Conservation (phyloP, 2,329 filamentous ascomycete genomes). For the Hymenoscyphus occultus region DNA sequence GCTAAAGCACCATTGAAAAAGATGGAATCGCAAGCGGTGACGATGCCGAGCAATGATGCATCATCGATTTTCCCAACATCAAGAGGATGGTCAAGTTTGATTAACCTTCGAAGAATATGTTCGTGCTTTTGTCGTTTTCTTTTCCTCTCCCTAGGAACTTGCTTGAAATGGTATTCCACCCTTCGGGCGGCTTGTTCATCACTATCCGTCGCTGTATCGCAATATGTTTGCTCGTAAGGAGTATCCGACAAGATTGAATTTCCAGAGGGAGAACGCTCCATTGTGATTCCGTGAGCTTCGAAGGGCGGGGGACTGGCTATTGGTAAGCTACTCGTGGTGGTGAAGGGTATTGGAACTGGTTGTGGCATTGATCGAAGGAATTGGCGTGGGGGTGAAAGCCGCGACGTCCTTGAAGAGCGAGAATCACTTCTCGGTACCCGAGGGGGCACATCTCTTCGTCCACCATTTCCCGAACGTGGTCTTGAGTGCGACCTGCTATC, state of each 20-base stretch:
- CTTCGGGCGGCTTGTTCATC: constrained; percentile 27
- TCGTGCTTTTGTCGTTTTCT: constrained; percentile 40
- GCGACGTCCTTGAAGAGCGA: constrained; percentile 11
- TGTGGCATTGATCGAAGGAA: constrained; percentile 8
- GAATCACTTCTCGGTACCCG: constrained; percentile 21
- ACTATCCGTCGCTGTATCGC: constrained; percentile 21
- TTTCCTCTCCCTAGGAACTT: constrained; percentile 19
- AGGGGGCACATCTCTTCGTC: constrained; percentile 19
- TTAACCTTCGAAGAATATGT: constrained; percentile 56
- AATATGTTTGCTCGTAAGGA: constrained; percentile 20
- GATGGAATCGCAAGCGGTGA: constrained; percentile 58
- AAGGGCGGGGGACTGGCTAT: constrained; percentile 14
- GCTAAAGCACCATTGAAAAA: constrained; percentile 58
- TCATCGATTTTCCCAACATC: constrained; percentile 54
- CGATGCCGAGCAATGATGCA: constrained; percentile 54
- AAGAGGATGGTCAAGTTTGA: constrained; percentile 48
- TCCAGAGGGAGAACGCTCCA: constrained; percentile 35
- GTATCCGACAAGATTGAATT: constrained; percentile 34
- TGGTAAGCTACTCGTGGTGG: constrained; percentile 15
- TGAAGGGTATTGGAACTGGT: constrained; percentile 20
- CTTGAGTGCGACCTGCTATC: constrained; percentile 19
- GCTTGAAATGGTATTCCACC: constrained; percentile 25
- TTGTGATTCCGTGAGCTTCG: constrained; percentile 23
- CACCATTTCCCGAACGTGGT: constrained; percentile 5
- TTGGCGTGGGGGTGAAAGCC: constrained; percentile 22